These are phyloP conservation scores for Trichoderma sp. DNA, from an alignment of 2,329 filamentous ascomycete genomes.

Conservation along the genomic window DNA sequence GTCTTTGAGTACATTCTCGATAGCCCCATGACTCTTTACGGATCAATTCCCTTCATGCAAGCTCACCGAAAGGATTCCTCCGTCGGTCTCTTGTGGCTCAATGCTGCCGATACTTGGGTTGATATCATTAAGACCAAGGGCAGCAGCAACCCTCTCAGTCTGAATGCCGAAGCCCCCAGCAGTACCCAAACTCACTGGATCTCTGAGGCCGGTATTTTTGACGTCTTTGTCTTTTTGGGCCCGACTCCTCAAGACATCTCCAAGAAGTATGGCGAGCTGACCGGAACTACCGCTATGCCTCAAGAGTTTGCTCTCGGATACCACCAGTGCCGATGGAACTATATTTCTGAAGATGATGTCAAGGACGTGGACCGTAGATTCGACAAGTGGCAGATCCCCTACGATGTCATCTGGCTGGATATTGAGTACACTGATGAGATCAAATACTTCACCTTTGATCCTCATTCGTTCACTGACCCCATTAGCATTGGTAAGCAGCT, in stretches of 20 bases:
- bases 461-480: constrained; percentile 82
- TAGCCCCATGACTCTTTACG: constrained; percentile 97
- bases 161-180: constrained; percentile 68
- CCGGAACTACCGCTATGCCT: constrained; percentile 86
- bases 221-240: constrained; percentile 93
- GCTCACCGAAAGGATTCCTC: constrained; percentile 92
- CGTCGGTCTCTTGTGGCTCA: constrained; percentile 96
- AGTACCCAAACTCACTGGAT: constrained; percentile 95
- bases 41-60: constrained; percentile 97
- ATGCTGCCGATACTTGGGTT: constrained; percentile 95
- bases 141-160: constrained; percentile 72
- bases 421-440: constrained; percentile 97
- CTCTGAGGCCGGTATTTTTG: constrained; percentile 84
- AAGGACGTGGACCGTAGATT: constrained; percentile 96
- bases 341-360: constrained; percentile 94
- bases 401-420: constrained; percentile 98
- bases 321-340: constrained; percentile 99
- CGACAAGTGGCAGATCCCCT: constrained; percentile 92
- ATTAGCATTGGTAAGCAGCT: constrained; percentile 86
- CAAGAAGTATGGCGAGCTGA: constrained; percentile 83
- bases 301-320: constrained; percentile 92
- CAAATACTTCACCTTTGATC: constrained; percentile 98
- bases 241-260: constrained; percentile 81
- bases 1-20: constrained; percentile 98
- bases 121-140: constrained; percentile 84